Base-by-base conservation (phyloP, 805 yeast species). In the Ogataea paraovalis region DNA sequence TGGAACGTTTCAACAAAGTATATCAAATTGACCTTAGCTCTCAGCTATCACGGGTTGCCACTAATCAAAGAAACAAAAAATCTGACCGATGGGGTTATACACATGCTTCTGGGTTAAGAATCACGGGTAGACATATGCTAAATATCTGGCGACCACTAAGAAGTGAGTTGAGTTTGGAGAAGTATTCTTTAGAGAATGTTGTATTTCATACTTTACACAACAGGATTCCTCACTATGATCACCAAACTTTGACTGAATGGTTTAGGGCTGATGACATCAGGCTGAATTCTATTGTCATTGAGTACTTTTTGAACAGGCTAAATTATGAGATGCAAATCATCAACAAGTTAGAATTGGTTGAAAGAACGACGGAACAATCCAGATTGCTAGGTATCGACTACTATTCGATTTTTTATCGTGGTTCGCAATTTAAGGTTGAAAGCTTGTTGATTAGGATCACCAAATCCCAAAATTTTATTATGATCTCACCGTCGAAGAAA, bases 341-440 rank as follows among this genome's bases (percentile, higher is more conserved):
- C 4, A 75, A 73, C 4, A 72, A 76, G 20, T 82, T 79, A 46
- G 96, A 90, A 56, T 57, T 87, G 4, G 71, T 92, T 2, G 73
- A 82, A 12, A 74, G 83, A 55, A 87, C 85, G 19, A 78, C 85
- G 13, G 98, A 91, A 55, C 87, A 87, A 63, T 87, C 97, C 0
- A 71, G 96, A 41, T 64, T 94, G 28, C 75, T 90, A 20, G 99
- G 99, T 0, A 80, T 94, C 23, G 98, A 94, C 57, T 94, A 90
- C 62, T 77, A 82, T 60, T 88, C 97, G 2, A 88, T 90, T 8
- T 80, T 86, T 50, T 85, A 87, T 44, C 66, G 99, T 49, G 99
- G 99, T 0, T 92, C 98, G 0, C 99, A 94, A 60, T 94, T 75
- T 62, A 91, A 88, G 61, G 97, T 94, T 2, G 99, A 94, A 60